These are phyloP conservation scores for Fusarium camptoceras DNA, from an alignment of 2,329 filamentous ascomycete genomes.

Conservation along the genomic window DNA sequence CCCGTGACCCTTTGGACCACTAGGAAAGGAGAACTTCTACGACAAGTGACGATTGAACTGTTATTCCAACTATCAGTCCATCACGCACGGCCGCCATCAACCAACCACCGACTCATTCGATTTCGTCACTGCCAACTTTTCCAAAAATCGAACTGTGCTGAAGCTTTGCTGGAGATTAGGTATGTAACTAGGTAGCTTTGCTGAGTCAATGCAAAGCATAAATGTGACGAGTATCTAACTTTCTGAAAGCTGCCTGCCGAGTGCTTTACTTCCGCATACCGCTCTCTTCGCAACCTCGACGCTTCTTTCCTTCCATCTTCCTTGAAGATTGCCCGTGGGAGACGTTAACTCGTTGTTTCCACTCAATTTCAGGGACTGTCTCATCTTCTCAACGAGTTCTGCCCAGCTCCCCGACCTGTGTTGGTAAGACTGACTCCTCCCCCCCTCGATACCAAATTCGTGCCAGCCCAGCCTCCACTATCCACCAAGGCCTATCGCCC, in stretches of 20 bases:
- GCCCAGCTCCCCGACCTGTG: constrained; percentile 56
- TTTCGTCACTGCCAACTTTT: constrained; percentile 14
- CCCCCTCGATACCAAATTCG: constrained; percentile 40
- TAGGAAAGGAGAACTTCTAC: constrained; percentile 18
- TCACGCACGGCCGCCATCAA: constrained; percentile 14
- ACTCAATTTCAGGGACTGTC: constrained; percentile 59
- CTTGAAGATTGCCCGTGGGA: constrained; percentile 65
- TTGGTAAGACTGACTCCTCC: constrained; percentile 62
- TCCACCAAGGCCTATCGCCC: constrained; percentile 30
- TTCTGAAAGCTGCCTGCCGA: constrained; percentile 54
- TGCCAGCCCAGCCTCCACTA: constrained; percentile 39
- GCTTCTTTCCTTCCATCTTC: constrained; percentile 56
- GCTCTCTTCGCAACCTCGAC: constrained; percentile 53
- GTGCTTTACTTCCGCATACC: constrained; percentile 50
- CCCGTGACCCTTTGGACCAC: constrained; percentile 48
- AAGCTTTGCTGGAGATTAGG: constrained; percentile 38
- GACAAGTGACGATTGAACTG: constrained; percentile 30
- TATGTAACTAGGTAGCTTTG: constrained; percentile 37
- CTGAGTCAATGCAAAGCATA: constrained; percentile 20
- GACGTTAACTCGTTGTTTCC: constrained; percentile 75
- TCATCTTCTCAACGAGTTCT: constrained; percentile 59
- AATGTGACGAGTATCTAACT: constrained; percentile 42
- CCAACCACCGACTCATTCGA: constrained; percentile 10
- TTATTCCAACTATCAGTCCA: constrained; percentile 21
- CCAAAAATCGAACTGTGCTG: constrained; percentile 21